These are phyloP conservation scores for Dendryphion nanum DNA, from an alignment of 2,329 filamentous ascomycete genomes.

Conservation along the genomic window DNA sequence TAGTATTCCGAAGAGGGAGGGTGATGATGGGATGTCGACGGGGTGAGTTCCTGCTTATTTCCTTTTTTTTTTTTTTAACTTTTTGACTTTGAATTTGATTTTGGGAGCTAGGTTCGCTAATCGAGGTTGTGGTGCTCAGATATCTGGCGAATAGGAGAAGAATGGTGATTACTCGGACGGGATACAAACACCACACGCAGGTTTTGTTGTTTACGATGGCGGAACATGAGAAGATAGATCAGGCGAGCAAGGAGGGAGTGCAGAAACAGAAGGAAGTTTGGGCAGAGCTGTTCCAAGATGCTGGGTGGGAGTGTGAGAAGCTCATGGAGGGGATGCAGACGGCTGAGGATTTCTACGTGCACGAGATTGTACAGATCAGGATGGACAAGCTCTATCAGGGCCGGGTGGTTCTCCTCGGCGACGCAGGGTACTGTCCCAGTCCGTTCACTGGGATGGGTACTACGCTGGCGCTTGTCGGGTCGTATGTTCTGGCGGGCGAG, in stretches of 20 bases:
- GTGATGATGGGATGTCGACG: constrained; percentile 36
- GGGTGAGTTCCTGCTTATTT: too few species aligned
- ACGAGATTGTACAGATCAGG: constrained; percentile 46
- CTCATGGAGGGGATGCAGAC: constrained; percentile 42
- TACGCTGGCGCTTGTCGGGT: constrained; percentile 43
- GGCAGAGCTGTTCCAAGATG: constrained; percentile 39
- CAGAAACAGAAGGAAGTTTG: constrained; percentile 41
- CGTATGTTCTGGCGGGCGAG: constrained; percentile 17
- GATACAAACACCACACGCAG: constrained; percentile 26
- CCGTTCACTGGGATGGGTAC: constrained; percentile 54
- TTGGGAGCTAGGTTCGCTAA: too few species aligned
- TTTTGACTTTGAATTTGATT: too few species aligned
- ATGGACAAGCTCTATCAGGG: constrained; percentile 44
- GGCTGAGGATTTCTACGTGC: constrained; percentile 46
- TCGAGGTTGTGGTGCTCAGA: too few species aligned
- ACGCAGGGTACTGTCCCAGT: constrained; percentile 52
- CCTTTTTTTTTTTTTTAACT: too few species aligned
- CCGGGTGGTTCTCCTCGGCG: constrained; percentile 52
- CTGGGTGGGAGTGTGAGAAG: constrained; percentile 45
- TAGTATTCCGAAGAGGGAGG: constrained; percentile 27
- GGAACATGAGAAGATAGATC: too few species aligned
- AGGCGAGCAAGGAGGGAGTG: constrained; percentile 4
- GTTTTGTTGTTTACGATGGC: too few species aligned
- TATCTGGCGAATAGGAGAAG: constrained; percentile 37
- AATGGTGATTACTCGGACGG: constrained; percentile 42